Conservation (phyloP, 2,329 filamentous ascomycete species). For the Colletotrichum musicola region DNA sequence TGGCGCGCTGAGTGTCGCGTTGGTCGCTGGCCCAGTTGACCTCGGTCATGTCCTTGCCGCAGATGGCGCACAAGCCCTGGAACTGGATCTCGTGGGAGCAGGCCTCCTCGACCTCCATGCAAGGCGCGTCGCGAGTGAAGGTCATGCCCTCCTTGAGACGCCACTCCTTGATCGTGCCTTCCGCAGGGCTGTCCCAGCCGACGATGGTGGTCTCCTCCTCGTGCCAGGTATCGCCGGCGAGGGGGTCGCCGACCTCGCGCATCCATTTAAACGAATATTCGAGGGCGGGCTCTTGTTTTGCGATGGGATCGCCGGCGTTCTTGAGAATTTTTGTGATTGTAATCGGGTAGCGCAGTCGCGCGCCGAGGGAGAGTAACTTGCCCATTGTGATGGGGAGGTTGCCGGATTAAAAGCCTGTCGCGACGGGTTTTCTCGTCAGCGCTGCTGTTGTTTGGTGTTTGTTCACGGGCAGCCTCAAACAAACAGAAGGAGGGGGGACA, state of each 20-base stretch:
- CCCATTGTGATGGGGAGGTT: conserved; percentile 50
- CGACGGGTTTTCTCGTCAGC: conserved; percentile 15
- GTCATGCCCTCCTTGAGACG: conserved; percentile 76
- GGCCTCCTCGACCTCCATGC: conserved; percentile 86
- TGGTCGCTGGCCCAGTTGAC: conserved; percentile 85
- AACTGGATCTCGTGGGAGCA: conserved; percentile 94
- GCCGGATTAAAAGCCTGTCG: conserved; percentile 17
- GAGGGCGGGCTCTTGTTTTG: conserved; percentile 82
- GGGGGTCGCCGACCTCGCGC: conserved; percentile 79
- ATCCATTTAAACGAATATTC: conserved; percentile 88
- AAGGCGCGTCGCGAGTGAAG: conserved; percentile 69
- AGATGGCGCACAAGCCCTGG: conserved; percentile 89
- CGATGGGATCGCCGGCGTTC: conserved; percentile 78
- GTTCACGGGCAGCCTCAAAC: not conserved
- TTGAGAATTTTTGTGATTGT: conserved; percentile 89
- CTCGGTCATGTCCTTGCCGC: conserved; percentile 96
- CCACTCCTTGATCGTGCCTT: conserved; percentile 85
- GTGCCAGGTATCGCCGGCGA: conserved; percentile 70
- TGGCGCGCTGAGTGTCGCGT: conserved; percentile 85
- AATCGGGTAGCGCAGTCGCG: conserved; percentile 89
- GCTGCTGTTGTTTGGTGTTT: not conserved
- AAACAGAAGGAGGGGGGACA: conserved; percentile 9
- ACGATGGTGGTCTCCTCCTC: conserved; percentile 78
- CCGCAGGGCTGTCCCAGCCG: conserved; percentile 85
- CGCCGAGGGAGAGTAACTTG: conserved; percentile 65